Conservation (phyloP, 768 basidiomycete species). For the Omphalotus guepiniiformis region DNA sequence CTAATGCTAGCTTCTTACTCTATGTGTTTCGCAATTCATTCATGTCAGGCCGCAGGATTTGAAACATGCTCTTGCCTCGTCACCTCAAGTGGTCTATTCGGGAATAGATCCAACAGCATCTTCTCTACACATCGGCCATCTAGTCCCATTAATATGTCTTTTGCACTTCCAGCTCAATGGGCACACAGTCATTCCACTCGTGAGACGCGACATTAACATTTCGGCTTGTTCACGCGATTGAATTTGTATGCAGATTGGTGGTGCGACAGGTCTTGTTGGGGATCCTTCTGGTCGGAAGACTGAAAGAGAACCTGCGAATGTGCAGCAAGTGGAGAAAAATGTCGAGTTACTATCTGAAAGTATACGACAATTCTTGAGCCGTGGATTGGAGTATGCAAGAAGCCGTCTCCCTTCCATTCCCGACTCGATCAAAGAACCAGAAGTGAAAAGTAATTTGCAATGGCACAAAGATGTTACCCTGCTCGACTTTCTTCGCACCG, state of each 20-base stretch:
- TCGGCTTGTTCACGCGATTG: neutral
- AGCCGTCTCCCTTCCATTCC: slow-evolving; percentile 19
- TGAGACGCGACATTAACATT: slow-evolving; percentile 35
- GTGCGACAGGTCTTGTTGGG: slow-evolving; percentile 93
- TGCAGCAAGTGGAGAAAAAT: slow-evolving; percentile 59
- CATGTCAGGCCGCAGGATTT: slow-evolving; percentile 40
- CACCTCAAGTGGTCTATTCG: slow-evolving; percentile 63
- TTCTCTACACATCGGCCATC: slow-evolving; percentile 90
- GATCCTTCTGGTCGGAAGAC: slow-evolving; percentile 89
- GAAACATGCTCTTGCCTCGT: slow-evolving; percentile 29
- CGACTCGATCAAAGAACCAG: slow-evolving; percentile 17
- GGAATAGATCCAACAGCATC: slow-evolving; percentile 92
- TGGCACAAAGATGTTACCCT: slow-evolving; percentile 77
- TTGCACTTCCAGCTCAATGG: slow-evolving; percentile 88
- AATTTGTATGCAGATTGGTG: slow-evolving; percentile 68
- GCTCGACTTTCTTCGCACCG: slow-evolving; percentile 78
- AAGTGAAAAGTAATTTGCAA: slow-evolving; percentile 47
- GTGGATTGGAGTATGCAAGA: slow-evolving; percentile 58
- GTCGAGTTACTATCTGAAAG: slow-evolving; percentile 56
- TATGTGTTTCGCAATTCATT: slow-evolving; percentile 21
- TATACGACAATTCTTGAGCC: slow-evolving; percentile 68
- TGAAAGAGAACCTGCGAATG: slow-evolving; percentile 70
- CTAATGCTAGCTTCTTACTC: neutral
- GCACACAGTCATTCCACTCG: slow-evolving; percentile 78
- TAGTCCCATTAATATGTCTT: slow-evolving; percentile 81